These are phyloP conservation scores for Talaromyces sp. DNA, from an alignment of 2,329 filamentous ascomycete species.

Conservation along the genomic window DNA sequence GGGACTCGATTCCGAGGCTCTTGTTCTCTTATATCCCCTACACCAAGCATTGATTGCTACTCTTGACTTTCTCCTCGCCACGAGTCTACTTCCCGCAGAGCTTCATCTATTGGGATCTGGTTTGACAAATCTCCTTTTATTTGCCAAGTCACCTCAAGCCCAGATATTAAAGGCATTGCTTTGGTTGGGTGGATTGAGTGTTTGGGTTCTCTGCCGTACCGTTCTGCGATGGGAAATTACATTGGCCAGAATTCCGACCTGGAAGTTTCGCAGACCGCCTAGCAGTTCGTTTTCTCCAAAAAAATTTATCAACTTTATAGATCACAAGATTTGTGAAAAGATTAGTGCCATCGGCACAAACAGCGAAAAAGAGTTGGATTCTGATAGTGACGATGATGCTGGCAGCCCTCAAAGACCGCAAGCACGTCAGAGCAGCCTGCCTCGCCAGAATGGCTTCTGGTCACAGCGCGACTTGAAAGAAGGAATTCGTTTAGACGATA, in stretches of 20 bases:
- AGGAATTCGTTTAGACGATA: conserved; percentile 27
- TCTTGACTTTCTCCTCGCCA: conserved; percentile 78
- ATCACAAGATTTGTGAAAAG: conserved; percentile 49
- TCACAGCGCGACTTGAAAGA: conserved; percentile 21
- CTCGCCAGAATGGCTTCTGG: conserved; percentile 17
- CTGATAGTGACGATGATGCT: conserved; percentile 41
- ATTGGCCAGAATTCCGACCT: conserved; percentile 83
- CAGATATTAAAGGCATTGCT: conserved; percentile 81
- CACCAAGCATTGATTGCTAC: conserved; percentile 74
- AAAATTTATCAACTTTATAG: conserved; percentile 42
- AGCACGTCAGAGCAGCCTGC: conserved; percentile 18
- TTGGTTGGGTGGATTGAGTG: conserved; percentile 75
- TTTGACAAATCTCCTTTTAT: conserved; percentile 76
- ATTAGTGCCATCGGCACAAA: conserved; percentile 43
- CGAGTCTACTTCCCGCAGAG: conserved; percentile 82
- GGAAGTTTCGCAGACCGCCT: conserved; percentile 71
- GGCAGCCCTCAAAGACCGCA: conserved; percentile 32
- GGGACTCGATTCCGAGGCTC: conserved; percentile 55
- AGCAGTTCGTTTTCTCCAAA: conserved; percentile 37
- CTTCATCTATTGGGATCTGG: conserved; percentile 80
- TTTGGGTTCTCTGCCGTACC: conserved; percentile 70
- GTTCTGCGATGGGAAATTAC: conserved; percentile 81
- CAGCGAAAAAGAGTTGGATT: conserved; percentile 35
- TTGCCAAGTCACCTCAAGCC: conserved; percentile 77
- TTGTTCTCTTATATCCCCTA: conserved; percentile 73